phyloP scores from a whole-genome alignment of 2,329 filamentous ascomycete species.

The Aschersonia sp. region DNA sequence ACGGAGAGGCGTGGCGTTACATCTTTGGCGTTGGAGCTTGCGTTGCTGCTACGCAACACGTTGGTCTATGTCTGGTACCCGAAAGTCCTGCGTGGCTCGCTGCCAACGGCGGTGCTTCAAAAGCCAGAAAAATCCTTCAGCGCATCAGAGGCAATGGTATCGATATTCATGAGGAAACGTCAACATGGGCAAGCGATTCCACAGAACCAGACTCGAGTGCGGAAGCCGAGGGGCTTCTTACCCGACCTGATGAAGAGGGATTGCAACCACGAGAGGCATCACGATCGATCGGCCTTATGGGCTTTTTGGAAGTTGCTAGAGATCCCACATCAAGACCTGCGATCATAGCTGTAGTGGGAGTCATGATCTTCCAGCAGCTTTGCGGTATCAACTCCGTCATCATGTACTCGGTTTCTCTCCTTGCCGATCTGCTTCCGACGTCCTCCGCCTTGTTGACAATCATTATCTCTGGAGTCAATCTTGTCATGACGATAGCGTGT shows the following conservation, averaged over 20 bases:
- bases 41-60: slow-evolving; percentile 50
- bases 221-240: slow-evolving; percentile 60
- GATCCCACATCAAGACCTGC: slow-evolving; percentile 56
- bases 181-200: slow-evolving; percentile 36
- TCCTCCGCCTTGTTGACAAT: slow-evolving; percentile 78
- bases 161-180: slow-evolving; percentile 61
- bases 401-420: slow-evolving; percentile 92
- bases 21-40: slow-evolving; percentile 62
- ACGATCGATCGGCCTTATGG: slow-evolving; percentile 23
- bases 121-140: slow-evolving; percentile 55
- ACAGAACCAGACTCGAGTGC: slow-evolving; percentile 19
- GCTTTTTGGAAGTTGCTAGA: slow-evolving; percentile 50
- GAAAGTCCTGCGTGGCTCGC: slow-evolving; percentile 86
- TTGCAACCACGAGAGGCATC: slow-evolving; percentile 1
- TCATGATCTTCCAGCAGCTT: slow-evolving; percentile 88
- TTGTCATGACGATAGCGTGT: slow-evolving; percentile 66
- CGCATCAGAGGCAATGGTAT: slow-evolving; percentile 56
- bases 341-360: slow-evolving; percentile 70
- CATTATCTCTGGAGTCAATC: slow-evolving; percentile 72
- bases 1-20: slow-evolving; percentile 65
- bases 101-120: slow-evolving; percentile 42
- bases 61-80: slow-evolving; percentile 61
- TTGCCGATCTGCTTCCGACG: slow-evolving; percentile 66
- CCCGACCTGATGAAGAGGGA: slow-evolving; percentile 11
- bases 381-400: slow-evolving; percentile 94